Evolutionary conservation across 176 grass and related monocot species (phyloP).

Genomic region (Juncus inflexus): DNA sequence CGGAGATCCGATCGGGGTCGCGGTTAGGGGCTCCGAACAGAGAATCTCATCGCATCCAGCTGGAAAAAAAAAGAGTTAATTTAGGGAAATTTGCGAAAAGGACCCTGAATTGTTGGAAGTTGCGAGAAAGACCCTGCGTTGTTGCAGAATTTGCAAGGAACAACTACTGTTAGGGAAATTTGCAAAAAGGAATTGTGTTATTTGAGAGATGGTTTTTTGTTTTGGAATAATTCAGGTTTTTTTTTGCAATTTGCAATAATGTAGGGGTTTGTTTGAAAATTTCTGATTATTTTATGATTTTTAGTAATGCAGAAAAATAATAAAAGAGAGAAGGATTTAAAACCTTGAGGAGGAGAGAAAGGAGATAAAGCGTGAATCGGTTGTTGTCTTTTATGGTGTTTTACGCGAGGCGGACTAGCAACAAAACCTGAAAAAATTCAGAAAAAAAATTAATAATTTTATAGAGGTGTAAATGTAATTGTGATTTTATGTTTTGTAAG

Average conservation of each 20-base stretch:
- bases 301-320: neutral
- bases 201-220: too few relatives aligned
- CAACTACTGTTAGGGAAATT: too few relatives aligned
- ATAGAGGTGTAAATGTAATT: too few relatives aligned
- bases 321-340: conserved; percentile 19
- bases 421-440: conserved; percentile 35
- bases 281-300: neutral
- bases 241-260: too few relatives aligned
- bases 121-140: too few relatives aligned
- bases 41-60: conserved; percentile 66
- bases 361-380: conserved; percentile 37
- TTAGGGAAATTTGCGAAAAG: too few relatives aligned
- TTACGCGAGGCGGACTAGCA: conserved; percentile 27
- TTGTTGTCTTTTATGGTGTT: conserved; percentile 41
- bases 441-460: neutral
- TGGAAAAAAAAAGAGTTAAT: conserved; percentile 16
- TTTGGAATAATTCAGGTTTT: neutral
- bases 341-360: conserved; percentile 48
- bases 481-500: too few relatives aligned
- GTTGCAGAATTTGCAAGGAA: too few relatives aligned
- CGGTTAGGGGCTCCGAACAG: conserved; percentile 61
- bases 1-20: conserved; percentile 63
- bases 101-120: too few relatives aligned
- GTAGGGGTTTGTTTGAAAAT: neutral
- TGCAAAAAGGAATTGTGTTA: too few relatives aligned